These are phyloP conservation scores for Russula ochroleuca DNA, from an alignment of 768 basidiomycete species.

Conservation along the genomic window DNA sequence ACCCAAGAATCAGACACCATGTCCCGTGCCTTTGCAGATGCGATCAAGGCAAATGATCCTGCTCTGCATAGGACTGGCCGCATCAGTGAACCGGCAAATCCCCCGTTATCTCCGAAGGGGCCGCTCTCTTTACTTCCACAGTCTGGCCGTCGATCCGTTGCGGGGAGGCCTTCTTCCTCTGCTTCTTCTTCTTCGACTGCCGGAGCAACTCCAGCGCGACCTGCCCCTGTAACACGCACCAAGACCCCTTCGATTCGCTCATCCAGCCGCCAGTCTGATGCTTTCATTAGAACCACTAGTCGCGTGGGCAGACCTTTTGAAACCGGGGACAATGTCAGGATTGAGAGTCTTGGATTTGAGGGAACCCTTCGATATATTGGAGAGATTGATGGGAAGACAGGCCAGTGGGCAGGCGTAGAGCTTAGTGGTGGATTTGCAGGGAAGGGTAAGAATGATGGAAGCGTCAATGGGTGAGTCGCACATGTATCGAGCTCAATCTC, in stretches of 20 bases:
- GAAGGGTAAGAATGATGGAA: constrained; percentile 93
- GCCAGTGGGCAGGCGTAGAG: constrained; percentile 92
- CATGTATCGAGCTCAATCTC: constrained; percentile 5
- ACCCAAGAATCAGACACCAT: constrained; percentile 52
- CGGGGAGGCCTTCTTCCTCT: constrained; percentile 58
- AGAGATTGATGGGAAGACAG: constrained; percentile 82
- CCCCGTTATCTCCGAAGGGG: constrained; percentile 44
- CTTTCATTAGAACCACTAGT: constrained; percentile 44
- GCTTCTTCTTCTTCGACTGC: constrained; percentile 51
- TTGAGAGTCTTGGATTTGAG: constrained; percentile 86
- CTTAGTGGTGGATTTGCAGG: constrained; percentile 79
- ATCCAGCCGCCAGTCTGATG: constrained; percentile 64
- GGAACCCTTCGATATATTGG: constrained; percentile 79
- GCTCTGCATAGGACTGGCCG: constrained; percentile 56
- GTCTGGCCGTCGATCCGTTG: constrained; percentile 42
- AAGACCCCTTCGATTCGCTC: constrained; percentile 60
- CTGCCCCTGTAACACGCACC: constrained; percentile 31
- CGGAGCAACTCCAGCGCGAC: constrained; percentile 34
- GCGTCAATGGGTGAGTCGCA: constrained; percentile 73
- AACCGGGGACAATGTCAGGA: constrained; percentile 77
- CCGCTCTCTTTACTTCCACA: constrained; percentile 37
- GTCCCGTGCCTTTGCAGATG: constrained; percentile 71
- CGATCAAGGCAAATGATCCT: constrained; percentile 77
- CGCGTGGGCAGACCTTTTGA: constrained; percentile 50
- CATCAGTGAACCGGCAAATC: constrained; percentile 39